These are phyloP conservation scores for Anisodus acutangulus DNA, from an alignment of 257 asterid genomes.

Conservation along the genomic window DNA sequence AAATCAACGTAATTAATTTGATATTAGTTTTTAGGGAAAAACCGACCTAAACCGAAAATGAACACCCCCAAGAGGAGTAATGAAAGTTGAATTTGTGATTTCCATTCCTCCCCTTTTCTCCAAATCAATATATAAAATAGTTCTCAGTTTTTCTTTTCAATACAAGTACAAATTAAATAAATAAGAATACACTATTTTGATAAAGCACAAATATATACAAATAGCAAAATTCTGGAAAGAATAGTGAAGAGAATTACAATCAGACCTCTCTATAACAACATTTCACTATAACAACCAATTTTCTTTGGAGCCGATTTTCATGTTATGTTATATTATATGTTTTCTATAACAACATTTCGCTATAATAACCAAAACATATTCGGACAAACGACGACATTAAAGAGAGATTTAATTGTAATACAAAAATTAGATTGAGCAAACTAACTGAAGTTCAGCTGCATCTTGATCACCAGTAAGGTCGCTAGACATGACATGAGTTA, in stretches of 20 bases:
- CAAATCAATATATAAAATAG: neutral
- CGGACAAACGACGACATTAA: neutral
- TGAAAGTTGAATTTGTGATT: too few species aligned
- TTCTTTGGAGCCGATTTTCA: too few species aligned
- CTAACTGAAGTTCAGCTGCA: slow-evolving; percentile 43
- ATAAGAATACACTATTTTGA: neutral
- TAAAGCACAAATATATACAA: neutral
- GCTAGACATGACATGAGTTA: slow-evolving; percentile 67
- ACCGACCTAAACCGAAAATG: too few species aligned
- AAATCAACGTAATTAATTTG: too few species aligned
- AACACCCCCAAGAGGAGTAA: too few species aligned
- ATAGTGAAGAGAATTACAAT: slow-evolving; percentile 2
- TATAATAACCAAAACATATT: neutral
- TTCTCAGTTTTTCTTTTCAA: neutral
- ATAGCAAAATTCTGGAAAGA: neutral
- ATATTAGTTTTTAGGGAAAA: too few species aligned
- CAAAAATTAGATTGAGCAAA: slow-evolving; percentile 51
- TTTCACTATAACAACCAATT: too few species aligned
- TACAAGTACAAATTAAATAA: neutral
- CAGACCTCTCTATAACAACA: neutral
- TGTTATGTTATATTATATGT: too few species aligned
- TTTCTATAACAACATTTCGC: neutral
- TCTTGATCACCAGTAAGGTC: slow-evolving; percentile 65
- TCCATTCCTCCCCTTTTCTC: neutral
- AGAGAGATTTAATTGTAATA: neutral